These are phyloP conservation scores for Geoglossum glabrum DNA, from an alignment of 495 filamentous ascomycete species.

Conservation along the genomic window DNA sequence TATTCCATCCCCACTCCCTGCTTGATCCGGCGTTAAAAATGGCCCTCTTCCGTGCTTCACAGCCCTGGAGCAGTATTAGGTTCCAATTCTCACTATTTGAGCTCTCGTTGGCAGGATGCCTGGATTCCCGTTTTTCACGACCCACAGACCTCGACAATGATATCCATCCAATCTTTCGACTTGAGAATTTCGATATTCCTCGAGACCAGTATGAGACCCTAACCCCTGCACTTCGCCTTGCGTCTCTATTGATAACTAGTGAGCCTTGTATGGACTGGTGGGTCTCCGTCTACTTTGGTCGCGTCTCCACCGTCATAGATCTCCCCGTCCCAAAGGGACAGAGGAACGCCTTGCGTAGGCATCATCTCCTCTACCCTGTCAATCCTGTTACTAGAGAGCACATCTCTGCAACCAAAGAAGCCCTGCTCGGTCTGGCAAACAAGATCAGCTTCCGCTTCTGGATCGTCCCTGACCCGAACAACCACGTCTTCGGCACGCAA, in stretches of 20 bases:
- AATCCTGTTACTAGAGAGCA: background rate
- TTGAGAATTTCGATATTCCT: background rate
- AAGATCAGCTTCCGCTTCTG: background rate
- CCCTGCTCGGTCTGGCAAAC: background rate
- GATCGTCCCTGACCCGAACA: background rate
- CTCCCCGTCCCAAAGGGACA: too few species aligned
- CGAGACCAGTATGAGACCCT: background rate
- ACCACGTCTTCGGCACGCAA: background rate
- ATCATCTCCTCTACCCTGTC: background rate
- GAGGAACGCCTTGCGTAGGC: too few species aligned
- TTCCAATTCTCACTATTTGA: too few species aligned
- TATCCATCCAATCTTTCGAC: constrained; percentile 4
- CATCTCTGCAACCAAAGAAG: background rate
- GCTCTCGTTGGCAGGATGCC: background rate
- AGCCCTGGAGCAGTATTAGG: too few species aligned
- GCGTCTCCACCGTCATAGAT: too few species aligned
- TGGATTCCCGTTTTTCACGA: background rate
- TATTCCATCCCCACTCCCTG: too few species aligned
- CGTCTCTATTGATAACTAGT: background rate
- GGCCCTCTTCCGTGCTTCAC: too few species aligned
- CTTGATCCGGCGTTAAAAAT: too few species aligned
- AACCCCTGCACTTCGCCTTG: background rate
- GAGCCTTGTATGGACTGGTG: background rate
- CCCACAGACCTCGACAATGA: constrained; percentile 3
- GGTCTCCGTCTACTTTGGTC: background rate